Evolutionary conservation across 1,284 basidiomycete genomes (phyloP).

Genomic region (Microbotryum lychnidis-dioicae): DNA sequence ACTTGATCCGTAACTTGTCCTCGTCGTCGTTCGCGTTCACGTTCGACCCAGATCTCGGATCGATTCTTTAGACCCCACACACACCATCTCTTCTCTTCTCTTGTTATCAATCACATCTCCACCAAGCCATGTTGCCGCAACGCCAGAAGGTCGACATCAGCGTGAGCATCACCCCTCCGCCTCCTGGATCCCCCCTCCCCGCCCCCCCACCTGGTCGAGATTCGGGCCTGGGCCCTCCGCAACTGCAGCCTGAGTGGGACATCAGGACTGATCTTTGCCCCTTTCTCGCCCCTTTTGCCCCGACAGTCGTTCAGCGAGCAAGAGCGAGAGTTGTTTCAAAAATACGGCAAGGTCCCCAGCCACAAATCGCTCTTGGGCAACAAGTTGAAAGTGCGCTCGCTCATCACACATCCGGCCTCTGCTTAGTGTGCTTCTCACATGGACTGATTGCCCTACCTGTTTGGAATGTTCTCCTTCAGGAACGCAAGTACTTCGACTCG

Average conservation of each 20-base stretch:
- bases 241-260: neutral
- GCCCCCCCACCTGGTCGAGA: neutral
- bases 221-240: neutral
- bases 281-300: neutral
- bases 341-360: conserved; percentile 41
- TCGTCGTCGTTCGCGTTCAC: no score
- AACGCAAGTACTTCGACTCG: conserved; percentile 45
- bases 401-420: neutral
- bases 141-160: conserved; percentile 86
- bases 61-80: no score
- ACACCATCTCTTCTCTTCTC: no score
- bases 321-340: conserved; percentile 41
- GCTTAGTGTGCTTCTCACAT: neutral
- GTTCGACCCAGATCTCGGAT: no score
- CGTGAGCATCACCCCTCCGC: conserved; percentile 47
- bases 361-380: conserved; percentile 40
- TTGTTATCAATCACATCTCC: no score
- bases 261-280: neutral
- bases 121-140: conserved; percentile 61
- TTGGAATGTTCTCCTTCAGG: conserved; percentile 22
- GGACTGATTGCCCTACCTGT: no score
- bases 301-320: conserved; percentile 39
- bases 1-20: no score
- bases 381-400: conserved; percentile 38
- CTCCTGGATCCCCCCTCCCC: neutral